These are phyloP conservation scores for Lagenidium giganteum DNA, from an alignment of 352 stramenopile genomes.

Conservation along the genomic window DNA sequence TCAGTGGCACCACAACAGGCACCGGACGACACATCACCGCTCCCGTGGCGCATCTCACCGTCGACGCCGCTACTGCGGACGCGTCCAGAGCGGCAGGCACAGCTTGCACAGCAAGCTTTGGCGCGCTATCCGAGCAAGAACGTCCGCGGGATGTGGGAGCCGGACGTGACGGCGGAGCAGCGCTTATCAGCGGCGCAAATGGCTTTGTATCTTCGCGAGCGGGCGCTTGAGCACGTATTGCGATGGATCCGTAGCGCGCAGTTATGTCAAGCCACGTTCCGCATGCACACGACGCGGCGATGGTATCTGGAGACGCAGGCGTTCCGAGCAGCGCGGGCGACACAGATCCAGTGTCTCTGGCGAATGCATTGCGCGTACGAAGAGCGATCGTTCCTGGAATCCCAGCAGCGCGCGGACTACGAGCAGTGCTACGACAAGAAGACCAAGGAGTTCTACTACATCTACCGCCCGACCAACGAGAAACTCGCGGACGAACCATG, in stretches of 20 bases:
- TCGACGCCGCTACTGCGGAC: no score
- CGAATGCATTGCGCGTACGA: constrained; percentile 30
- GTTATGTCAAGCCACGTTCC: constrained; percentile 43
- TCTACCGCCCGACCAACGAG: constrained; percentile 64
- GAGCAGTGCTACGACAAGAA: constrained; percentile 57
- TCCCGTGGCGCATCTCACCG: no score
- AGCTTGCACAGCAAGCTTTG: no score
- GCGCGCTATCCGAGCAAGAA: constrained; percentile 27
- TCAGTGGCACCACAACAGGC: background rate
- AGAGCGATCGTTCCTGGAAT: constrained; percentile 29
- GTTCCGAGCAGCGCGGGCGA: constrained; percentile 27
- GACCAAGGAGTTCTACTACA: constrained; percentile 51
- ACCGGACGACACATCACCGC: background rate
- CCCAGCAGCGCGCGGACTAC: constrained; percentile 63
- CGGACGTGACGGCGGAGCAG: constrained; percentile 12
- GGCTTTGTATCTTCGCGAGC: constrained; percentile 62
- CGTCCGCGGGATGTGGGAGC: constrained; percentile 64
- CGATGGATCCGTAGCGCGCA: constrained; percentile 40
- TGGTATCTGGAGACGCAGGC: constrained; percentile 45
- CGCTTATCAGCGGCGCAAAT: constrained; percentile 52
- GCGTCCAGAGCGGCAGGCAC: no score
- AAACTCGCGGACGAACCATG: constrained; percentile 53
- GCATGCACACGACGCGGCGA: constrained; percentile 45
- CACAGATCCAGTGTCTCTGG: constrained; percentile 56
- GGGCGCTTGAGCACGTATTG: constrained; percentile 52